Evolutionary conservation across 768 basidiomycete genomes (phyloP).

Genomic region (Clavulina sp.): DNA sequence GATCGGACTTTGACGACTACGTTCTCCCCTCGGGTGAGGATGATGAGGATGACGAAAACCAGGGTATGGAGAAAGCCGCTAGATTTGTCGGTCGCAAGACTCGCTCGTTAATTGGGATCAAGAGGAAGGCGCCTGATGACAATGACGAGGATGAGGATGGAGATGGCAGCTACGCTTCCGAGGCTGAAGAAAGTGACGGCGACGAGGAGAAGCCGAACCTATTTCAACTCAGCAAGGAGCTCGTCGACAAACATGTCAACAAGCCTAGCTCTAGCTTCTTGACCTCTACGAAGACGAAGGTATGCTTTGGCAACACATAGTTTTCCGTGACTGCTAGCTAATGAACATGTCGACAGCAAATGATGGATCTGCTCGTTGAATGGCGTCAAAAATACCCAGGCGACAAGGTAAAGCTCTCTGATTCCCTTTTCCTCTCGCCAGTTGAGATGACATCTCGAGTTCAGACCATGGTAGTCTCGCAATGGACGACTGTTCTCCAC

Average conservation of each 20-base stretch:
- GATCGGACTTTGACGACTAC: constrained; percentile 12
- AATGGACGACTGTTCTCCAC: constrained; percentile 51
- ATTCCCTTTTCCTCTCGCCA: too few relatives aligned
- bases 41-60: constrained; percentile 38
- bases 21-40: constrained; percentile 19
- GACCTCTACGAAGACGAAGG: constrained; percentile 64
- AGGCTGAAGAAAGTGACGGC: constrained; percentile 11
- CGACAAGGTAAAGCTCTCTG: constrained; percentile 34
- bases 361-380: constrained; percentile 39
- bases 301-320: constrained; percentile 14
- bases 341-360: constrained; percentile 21
- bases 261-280: constrained; percentile 32
- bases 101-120: constrained; percentile 21
- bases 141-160: constrained; percentile 5
- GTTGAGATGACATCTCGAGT: neutral
- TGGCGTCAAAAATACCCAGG: constrained; percentile 32
- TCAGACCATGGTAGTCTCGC: constrained; percentile 47
- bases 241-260: neutral
- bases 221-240: constrained; percentile 17
- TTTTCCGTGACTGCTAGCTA: neutral
- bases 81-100: constrained; percentile 14
- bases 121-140: too few relatives aligned
- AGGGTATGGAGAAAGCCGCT: constrained; percentile 20
- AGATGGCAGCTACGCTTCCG: constrained; percentile 18
- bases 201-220: too few relatives aligned